phyloP scores from a whole-genome alignment of 192 early-diverging fungal genomes.

The Linderina pennispora region DNA sequence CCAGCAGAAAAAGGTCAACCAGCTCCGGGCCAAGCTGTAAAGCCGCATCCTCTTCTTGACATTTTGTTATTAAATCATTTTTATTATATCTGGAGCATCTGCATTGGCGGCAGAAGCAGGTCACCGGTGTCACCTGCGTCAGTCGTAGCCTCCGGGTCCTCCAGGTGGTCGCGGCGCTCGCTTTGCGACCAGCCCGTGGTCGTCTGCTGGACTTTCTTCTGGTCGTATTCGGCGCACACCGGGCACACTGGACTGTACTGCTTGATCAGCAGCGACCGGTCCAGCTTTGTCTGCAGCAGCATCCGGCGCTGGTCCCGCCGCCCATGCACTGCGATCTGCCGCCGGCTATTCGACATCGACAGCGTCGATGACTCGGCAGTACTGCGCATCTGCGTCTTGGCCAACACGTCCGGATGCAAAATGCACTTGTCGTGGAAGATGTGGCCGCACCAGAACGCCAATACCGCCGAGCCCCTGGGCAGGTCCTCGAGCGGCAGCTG shows the following conservation, averaged over 20 bases:
- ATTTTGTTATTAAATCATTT: no score
- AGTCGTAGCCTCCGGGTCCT: no score
- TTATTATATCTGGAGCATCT: constrained; percentile 15
- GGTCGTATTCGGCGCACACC: constrained; percentile 30
- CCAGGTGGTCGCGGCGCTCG: constrained; percentile 25
- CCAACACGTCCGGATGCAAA: constrained; percentile 50
- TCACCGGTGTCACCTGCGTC: no score
- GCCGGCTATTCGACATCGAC: background rate
- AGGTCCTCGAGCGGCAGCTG: constrained; percentile 36
- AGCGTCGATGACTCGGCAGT: background rate
- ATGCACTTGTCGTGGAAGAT: constrained; percentile 82
- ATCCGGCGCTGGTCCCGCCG: constrained; percentile 16
- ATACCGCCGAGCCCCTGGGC: constrained; percentile 13
- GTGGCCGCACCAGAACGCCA: constrained; percentile 92
- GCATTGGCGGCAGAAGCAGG: constrained; percentile 41
- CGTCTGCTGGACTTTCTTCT: constrained; percentile 14
- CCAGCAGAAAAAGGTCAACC: background rate
- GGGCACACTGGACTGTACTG: constrained; percentile 24
- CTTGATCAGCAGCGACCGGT: constrained; percentile 27
- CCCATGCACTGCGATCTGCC: constrained; percentile 9
- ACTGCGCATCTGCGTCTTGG: constrained; percentile 21
- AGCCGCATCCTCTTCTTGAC: background rate
- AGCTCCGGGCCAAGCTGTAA: background rate
- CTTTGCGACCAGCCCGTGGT: constrained; percentile 22
- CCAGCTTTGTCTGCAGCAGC: constrained; percentile 33